Evolutionary conservation across 192 early-diverging fungal genomes (phyloP), one percentile per base, ranked within the genome.

Genomic region (Physocladia obscura): DNA sequence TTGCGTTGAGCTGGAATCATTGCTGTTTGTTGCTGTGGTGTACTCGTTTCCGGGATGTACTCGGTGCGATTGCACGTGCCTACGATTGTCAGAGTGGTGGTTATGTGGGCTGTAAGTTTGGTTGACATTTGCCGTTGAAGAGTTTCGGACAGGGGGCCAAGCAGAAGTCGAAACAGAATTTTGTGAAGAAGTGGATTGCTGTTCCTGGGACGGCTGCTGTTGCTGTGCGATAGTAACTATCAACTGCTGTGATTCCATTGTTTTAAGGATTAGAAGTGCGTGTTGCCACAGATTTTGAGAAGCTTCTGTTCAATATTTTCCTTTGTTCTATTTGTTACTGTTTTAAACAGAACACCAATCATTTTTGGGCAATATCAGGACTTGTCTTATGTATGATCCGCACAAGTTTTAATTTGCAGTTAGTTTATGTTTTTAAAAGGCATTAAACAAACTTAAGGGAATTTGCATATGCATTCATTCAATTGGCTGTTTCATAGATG

Each of bases 91-190:
- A n/a, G n/a, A n/a, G n/a, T n/a, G n/a, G n/a, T n/a, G n/a, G n/a
- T n/a, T n/a, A n/a, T n/a, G n/a, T n/a, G n/a, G n/a, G n/a, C 50
- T 52, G 50, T 38, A 15, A 62, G 19, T 47, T 24, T 62, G 37
- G 40, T n/a, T 44, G 60, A 27, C n/a, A n/a, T n/a, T 62, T 8
- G 38, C 13, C 1, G 60, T 62, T 17, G 60, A 38, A 37, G 60
- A 37, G 40, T 62, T 62, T 15, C 60, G 36, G 6, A 62, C 60
- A 2, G 60, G 60, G 19, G 60, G 60, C 60, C 60, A 62, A 17
- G 21, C 21, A 6, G 13, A 21, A 17, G 8, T 5, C 29, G 50
- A 21, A 52, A 27, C 50, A n/a, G n/a, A n/a, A n/a, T n/a, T n/a
- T 21, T 52, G 50, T 11, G 50, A 6, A 52, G 44, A 47, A 13